These are phyloP conservation scores for Alopecurus myosuroides DNA, from an alignment of 176 grass and related monocot genomes.

Conservation along the genomic window DNA sequence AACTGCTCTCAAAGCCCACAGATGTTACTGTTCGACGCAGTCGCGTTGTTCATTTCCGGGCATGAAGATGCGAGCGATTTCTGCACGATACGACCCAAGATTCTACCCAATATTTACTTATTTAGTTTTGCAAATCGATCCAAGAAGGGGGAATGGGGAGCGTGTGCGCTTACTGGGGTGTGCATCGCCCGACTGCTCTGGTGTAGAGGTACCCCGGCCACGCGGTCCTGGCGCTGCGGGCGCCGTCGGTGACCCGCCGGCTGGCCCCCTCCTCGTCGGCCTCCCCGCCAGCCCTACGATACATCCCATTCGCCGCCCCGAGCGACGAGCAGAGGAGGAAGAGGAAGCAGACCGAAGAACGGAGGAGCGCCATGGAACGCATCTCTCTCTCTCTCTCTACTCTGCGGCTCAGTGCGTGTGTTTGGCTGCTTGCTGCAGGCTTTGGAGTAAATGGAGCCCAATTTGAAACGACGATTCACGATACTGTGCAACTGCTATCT, in stretches of 20 bases:
- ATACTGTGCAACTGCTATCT: slow-evolving; percentile 3
- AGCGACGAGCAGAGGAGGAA: slow-evolving; percentile 30
- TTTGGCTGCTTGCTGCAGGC: slow-evolving; percentile 7
- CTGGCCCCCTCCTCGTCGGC: slow-evolving; percentile 14
- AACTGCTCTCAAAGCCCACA: neutral
- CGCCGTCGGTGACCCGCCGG: slow-evolving; percentile 19
- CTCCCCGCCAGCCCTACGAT: slow-evolving; percentile 20
- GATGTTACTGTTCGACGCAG: neutral
- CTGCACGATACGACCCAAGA: neutral
- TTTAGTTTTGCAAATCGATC: neutral
- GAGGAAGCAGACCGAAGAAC: slow-evolving; percentile 26
- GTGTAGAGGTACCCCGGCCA: slow-evolving; percentile 95
- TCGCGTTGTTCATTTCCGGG: neutral
- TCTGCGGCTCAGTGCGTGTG: neutral
- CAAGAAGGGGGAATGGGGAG: neutral
- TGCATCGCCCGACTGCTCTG: slow-evolving; percentile 75
- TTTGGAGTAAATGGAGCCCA: slow-evolving; percentile 37
- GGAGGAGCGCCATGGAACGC: slow-evolving; percentile 16
- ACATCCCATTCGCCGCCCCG: slow-evolving; percentile 21
- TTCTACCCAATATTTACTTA: neutral
- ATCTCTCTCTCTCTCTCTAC: slow-evolving; percentile 25
- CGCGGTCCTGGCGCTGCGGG: neutral
- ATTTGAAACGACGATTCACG: slow-evolving; percentile 43
- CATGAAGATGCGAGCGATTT: neutral
- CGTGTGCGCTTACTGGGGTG: slow-evolving; percentile 60